A percentile compares a stretch with the other conserved stretches of the same genome.
Conservation (phyloP, 306 rosid species). For the Echinosophora koreensis region DNA sequence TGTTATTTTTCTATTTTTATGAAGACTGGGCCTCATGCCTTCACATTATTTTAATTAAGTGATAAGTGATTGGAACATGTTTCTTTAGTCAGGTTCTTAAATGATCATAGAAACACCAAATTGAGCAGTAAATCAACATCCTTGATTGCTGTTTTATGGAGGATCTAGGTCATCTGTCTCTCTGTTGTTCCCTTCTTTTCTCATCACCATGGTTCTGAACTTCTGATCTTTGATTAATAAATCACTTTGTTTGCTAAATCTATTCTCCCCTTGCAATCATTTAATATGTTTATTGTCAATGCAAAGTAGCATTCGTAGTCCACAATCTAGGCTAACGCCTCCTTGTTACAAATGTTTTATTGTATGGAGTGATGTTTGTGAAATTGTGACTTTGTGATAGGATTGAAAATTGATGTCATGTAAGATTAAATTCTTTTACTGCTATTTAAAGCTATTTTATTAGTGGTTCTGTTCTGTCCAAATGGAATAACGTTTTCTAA, state of each 20-base stretch:
- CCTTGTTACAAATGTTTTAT: conserved; percentile 25
- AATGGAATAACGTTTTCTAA: conserved; percentile 14
- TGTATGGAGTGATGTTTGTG: conserved; percentile 13
- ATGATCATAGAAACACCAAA: neutral
- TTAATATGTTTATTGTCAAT: conserved; percentile 21
- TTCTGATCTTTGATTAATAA: conserved; percentile 8
- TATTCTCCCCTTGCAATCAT: neutral
- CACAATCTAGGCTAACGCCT: conserved; percentile 20
- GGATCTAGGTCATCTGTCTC: neutral
- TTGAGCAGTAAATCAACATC: conserved; percentile 12
- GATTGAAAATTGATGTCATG: neutral
- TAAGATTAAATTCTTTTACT: conserved; percentile 4
- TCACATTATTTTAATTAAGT: neutral
- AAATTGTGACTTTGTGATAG: conserved; percentile 15
- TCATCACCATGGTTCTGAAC: neutral
- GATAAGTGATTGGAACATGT: neutral
- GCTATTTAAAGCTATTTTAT: conserved; percentile 18
- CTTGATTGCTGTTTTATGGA: conserved; percentile 15
- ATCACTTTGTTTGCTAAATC: conserved; percentile 6
- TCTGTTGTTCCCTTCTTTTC: neutral
- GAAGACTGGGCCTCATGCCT: neutral
- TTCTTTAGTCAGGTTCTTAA: conserved; percentile 2
- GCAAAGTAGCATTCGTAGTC: neutral
- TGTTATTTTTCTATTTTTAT: neutral
- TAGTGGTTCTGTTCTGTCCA: conserved; percentile 18